A percentile compares a stretch with the other conserved stretches of the same genome.
phyloP scores from a whole-genome alignment of 768 basidiomycete species.

The Mycena leptocephala region DNA sequence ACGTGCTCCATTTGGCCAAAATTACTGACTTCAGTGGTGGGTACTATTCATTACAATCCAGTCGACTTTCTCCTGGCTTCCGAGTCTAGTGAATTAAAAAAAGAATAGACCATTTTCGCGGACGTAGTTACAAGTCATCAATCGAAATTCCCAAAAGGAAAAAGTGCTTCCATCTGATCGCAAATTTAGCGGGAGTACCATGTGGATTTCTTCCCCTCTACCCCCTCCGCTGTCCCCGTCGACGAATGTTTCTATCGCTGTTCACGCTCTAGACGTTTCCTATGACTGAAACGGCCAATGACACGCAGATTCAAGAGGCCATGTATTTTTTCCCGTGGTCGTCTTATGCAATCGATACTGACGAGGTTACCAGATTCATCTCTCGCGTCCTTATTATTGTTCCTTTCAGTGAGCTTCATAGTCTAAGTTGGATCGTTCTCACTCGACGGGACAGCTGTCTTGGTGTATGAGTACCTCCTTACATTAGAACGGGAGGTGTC shows the following conservation, averaged over 20 bases:
- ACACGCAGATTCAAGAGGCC: slow-evolving; percentile 12
- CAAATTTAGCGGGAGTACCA: neutral
- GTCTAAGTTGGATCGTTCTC: neutral
- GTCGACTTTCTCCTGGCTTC: too few species aligned
- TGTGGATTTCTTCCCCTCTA: neutral
- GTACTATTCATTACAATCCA: too few species aligned
- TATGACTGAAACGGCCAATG: slow-evolving; percentile 13
- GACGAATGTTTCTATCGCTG: neutral
- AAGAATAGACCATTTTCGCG: too few species aligned
- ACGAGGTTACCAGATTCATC: neutral
- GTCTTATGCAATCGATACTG: neutral
- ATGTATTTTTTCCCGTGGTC: neutral
- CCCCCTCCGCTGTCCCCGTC: neutral
- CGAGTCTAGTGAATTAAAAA: too few species aligned
- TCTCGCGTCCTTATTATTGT: slow-evolving; percentile 37
- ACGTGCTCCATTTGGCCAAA: too few species aligned
- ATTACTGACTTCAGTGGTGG: too few species aligned
- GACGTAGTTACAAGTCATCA: too few species aligned
- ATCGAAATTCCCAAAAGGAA: neutral
- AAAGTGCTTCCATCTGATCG: neutral
- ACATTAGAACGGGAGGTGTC: slow-evolving; percentile 61
- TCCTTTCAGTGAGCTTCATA: slow-evolving; percentile 43
- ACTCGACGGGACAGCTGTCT: slow-evolving; percentile 45
- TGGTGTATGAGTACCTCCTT: slow-evolving; percentile 64
- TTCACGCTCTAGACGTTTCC: slow-evolving; percentile 1